Evolutionary conservation across 2,329 filamentous ascomycete species (phyloP), one percentile per base, ranked within the genome.

Genomic region (Seiridium cupressi): DNA sequence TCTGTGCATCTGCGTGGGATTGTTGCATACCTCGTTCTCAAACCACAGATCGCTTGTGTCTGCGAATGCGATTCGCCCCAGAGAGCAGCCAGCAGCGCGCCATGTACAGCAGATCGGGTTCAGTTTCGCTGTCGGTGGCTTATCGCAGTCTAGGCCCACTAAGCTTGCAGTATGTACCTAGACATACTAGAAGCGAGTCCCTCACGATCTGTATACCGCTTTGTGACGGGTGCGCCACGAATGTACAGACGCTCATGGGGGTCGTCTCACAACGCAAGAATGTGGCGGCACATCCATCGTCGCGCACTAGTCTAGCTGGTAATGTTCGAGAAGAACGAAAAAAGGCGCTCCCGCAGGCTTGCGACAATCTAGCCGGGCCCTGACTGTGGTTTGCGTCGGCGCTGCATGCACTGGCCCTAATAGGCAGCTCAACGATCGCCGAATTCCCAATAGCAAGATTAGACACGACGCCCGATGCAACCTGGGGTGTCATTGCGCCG

Each of bases 381-480:
- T 36, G 31, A 34, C 13, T 46, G 35, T 18, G 44, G 38, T 46
- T 47, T 46, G 54, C 32, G 18, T 57, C 31, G 4, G 40, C 42
- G 18, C 34, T 35, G 38, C 31, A 47, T 57, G 54, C 54, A 57
- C 26, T 34, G 44, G 34, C 54, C 54, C 42, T 44, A 57, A 44
- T 26, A 57, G 54, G 54, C 42, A 57, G 54, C 54, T 57, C 42
- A 42, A 35, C 18, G 31, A 13, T 31, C 10, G 54, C 54, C 42
- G 54, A 32, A 34, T 31, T 26, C 53, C 54, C 44, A 57, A 48
- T 57, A 35, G 54, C 54, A 35, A 57, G 54, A 38, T 57, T 57
- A 36, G 54, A 35, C 40, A 47, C 35, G 54, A 47, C 54, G 54
- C 54, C 54, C 35, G 34, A 57, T 57, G 42, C 54, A 46, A 57